Evolutionary conservation across 1,284 basidiomycete genomes (phyloP), one percentile per base, ranked within the genome.

Genomic region (Irpex lacteus): DNA sequence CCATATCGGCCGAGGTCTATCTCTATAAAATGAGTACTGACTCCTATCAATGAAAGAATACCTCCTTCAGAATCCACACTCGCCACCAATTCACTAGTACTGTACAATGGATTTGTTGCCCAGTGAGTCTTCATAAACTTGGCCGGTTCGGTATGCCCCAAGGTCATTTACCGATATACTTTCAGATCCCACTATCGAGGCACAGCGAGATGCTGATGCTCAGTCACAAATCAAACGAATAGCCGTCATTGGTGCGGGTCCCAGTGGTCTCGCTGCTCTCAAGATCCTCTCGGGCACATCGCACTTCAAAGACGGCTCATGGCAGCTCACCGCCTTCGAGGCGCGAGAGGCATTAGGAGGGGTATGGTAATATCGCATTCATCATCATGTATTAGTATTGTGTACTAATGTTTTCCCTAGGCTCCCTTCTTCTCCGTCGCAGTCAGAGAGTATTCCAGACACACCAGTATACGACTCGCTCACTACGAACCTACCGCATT

Each of bases 391-490:
- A 15, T 15, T 56, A 34, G 6, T 36, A 34, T 34, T 15, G 15
- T 34, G 34, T 8, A 2, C 54, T 3, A 36, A 34, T 9, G 34
- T 36, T 44, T 36, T 52, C 7, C 38, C 15, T 11, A 90, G 89
- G 88, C 73, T 84, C 13, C 75, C 80, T 34, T 79, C 84, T 1
- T 73, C 75, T 38, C 78, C 26, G 26, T 26, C 26, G 26, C 26
- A 26, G 26, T 26, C 26, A 4, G 3, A 76, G 15, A 72, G 84
- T 40, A 86, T 83, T 5, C 90, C 91, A 1, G 71, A 81, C 15
- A 88, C 90, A 0, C 85, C 92, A 0, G 69, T 92, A 18, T 93
- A 94, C 69, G 89, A 93, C 68, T 88, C 88, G 0, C 77, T 94
- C 18, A 87, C 86, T 19, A 88, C 91, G 1, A 94, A 93, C 69